Evolutionary conservation across 2,329 filamentous ascomycete genomes (phyloP).

Genomic region (Aspergillus clavatus): DNA sequence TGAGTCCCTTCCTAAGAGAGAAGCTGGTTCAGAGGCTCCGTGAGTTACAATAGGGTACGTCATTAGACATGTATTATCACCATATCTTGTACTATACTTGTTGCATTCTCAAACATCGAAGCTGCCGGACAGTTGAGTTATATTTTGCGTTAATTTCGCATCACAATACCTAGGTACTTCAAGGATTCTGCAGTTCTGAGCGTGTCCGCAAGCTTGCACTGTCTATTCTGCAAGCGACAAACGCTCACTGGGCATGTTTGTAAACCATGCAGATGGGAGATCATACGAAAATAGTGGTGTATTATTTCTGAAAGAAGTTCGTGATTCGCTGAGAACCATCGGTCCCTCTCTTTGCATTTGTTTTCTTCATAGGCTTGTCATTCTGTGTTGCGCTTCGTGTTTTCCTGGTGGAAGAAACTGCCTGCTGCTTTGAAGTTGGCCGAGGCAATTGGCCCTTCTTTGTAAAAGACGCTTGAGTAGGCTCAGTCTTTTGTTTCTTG

Average conservation of each 20-base stretch:
- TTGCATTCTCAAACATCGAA: background rate
- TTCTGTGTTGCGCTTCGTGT: slow-evolving; percentile 56
- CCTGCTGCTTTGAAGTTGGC: slow-evolving; percentile 20
- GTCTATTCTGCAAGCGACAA: background rate
- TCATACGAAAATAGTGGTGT: background rate
- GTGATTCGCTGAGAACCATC: slow-evolving; percentile 52
- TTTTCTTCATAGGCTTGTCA: slow-evolving; percentile 43
- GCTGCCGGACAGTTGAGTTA: slow-evolving; percentile 17
- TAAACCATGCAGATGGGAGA: background rate
- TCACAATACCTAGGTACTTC: no score
- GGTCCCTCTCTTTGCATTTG: slow-evolving; percentile 37
- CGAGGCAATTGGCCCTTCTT: slow-evolving; percentile 33
- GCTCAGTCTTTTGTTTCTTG: slow-evolving; percentile 25
- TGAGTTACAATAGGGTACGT: slow-evolving; percentile 21
- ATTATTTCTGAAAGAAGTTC: slow-evolving; percentile 44
- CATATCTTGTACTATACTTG: slow-evolving; percentile 13
- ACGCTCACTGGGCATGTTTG: background rate
- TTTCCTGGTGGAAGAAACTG: slow-evolving; percentile 35
- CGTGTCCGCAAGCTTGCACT: background rate
- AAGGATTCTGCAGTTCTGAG: background rate
- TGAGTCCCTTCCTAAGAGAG: slow-evolving; percentile 47
- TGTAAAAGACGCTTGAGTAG: slow-evolving; percentile 24
- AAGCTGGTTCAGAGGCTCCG: slow-evolving; percentile 47
- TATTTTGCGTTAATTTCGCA: background rate
- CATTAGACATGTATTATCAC: slow-evolving; percentile 8